A percentile compares a stretch with the other conserved stretches of the same genome.
Conservation (phyloP, 2,329 filamentous ascomycete genomes). For the Paracamarosporium sp. region DNA sequence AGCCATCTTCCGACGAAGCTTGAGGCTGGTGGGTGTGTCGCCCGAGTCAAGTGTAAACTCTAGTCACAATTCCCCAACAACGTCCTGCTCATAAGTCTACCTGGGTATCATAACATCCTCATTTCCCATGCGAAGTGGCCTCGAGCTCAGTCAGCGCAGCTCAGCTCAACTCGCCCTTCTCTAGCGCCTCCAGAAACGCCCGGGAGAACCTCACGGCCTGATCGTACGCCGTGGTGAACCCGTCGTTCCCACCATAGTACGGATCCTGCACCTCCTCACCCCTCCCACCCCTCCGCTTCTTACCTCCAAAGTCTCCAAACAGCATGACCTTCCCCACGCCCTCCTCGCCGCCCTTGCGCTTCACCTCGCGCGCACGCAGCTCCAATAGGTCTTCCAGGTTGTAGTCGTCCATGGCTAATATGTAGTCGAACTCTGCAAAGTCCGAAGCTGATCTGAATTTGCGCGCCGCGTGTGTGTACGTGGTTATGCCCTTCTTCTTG, state of each 20-base stretch:
- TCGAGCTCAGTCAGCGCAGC: not conserved
- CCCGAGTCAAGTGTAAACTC: too few relatives aligned
- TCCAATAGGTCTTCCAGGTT: slow-evolving; percentile 77
- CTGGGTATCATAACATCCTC: slow-evolving; percentile 27
- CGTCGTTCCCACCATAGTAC: slow-evolving; percentile 86
- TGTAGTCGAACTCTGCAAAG: slow-evolving; percentile 87
- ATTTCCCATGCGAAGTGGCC: not conserved
- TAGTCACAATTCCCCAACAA: not conserved
- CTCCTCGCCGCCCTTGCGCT: slow-evolving; percentile 42
- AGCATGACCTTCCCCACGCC: slow-evolving; percentile 69
- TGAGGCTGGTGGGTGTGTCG: not conserved
- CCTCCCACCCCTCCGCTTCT: slow-evolving; percentile 51
- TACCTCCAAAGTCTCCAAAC: slow-evolving; percentile 82
- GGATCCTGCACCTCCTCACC: slow-evolving; percentile 81
- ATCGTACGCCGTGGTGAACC: slow-evolving; percentile 86
- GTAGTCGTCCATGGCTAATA: slow-evolving; percentile 90
- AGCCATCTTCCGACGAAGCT: not conserved
- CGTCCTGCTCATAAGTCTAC: slow-evolving; percentile 5
- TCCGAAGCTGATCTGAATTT: slow-evolving; percentile 73
- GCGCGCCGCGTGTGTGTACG: slow-evolving; percentile 79
- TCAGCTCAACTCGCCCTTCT: slow-evolving; percentile 42
- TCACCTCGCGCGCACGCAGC: slow-evolving; percentile 61
- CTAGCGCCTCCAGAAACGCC: slow-evolving; percentile 73
- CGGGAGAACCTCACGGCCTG: slow-evolving; percentile 79
- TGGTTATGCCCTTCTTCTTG: slow-evolving; percentile 72